A percentile compares a stretch with the other conserved stretches of the same genome.
Conservation (phyloP, 768 basidiomycete genomes). For the Amanita fuliginea region DNA sequence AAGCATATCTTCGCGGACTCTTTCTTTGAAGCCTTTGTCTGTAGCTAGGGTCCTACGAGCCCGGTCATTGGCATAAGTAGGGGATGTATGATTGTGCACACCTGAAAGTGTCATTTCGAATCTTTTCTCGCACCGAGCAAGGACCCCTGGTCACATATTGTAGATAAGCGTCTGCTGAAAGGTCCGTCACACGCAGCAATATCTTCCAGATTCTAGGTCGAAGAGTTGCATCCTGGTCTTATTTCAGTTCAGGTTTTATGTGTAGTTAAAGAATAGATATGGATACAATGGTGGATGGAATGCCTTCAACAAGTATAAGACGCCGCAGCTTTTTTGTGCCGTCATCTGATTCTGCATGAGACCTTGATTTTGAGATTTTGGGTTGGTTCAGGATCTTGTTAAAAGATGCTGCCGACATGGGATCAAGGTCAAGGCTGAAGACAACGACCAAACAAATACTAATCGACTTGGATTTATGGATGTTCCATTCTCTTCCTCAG, state of each 20-base stretch:
- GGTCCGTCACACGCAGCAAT: constrained; percentile 67
- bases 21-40: constrained; percentile 94
- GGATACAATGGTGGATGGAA: constrained; percentile 68
- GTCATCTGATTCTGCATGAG: constrained; percentile 57
- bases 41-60: constrained; percentile 76
- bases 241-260: background rate
- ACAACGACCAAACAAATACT: constrained; percentile 3
- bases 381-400: constrained; percentile 71
- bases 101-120: constrained; percentile 96
- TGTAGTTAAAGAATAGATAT: background rate
- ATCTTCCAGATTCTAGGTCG: constrained; percentile 93
- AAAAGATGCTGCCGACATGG: constrained; percentile 39
- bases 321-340: constrained; percentile 78
- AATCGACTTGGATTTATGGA: constrained; percentile 34
- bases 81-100: constrained; percentile 16
- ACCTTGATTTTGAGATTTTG: constrained; percentile 55
- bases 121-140: constrained; percentile 83
- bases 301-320: constrained; percentile 84
- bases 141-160: constrained; percentile 76
- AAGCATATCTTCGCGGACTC: constrained; percentile 94
- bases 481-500: constrained; percentile 68
- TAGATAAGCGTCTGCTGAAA: constrained; percentile 68
- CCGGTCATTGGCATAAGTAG: background rate
- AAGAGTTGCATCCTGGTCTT: constrained; percentile 65
- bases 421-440: constrained; percentile 5